Evolutionary conservation across 2,329 filamentous ascomycete genomes (phyloP).

Genomic region (Phaeomoniella chlamydospora): DNA sequence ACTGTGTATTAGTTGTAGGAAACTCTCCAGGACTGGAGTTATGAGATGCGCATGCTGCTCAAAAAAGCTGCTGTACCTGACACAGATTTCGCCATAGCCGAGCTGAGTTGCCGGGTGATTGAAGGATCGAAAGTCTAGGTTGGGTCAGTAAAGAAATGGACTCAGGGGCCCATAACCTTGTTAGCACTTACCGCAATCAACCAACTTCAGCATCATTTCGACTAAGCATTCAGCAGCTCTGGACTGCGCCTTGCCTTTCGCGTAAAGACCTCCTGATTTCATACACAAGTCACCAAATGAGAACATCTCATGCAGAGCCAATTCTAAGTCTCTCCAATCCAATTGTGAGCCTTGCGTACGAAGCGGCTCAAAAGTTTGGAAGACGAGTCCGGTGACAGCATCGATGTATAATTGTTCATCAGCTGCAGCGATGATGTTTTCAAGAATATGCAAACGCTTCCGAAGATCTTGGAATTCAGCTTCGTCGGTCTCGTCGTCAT

Average conservation of each 20-base stretch:
- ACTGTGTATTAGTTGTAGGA: constrained; percentile 81
- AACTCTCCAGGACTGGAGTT: constrained; percentile 75
- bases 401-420: constrained; percentile 82
- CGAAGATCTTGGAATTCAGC: constrained; percentile 93
- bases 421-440: constrained; percentile 82
- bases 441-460: constrained; percentile 75
- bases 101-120: constrained; percentile 83
- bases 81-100: constrained; percentile 97
- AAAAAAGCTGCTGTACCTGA: constrained; percentile 86
- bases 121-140: constrained; percentile 63
- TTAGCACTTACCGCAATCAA: constrained; percentile 74
- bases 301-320: constrained; percentile 90
- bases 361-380: constrained; percentile 68
- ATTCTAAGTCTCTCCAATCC: constrained; percentile 89
- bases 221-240: constrained; percentile 68
- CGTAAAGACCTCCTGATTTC: constrained; percentile 71
- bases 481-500: constrained; percentile 90
- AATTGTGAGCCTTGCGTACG: constrained; percentile 59
- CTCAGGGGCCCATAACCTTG: constrained; percentile 4
- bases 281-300: constrained; percentile 90
- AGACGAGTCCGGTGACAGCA: constrained; percentile 76
- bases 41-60: constrained; percentile 72
- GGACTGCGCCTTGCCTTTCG: constrained; percentile 68
- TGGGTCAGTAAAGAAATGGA: constrained; percentile 6
- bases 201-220: constrained; percentile 91